These are phyloP conservation scores for Jatropha podagrica DNA, from an alignment of 441 rosid genomes.

Conservation along the genomic window DNA sequence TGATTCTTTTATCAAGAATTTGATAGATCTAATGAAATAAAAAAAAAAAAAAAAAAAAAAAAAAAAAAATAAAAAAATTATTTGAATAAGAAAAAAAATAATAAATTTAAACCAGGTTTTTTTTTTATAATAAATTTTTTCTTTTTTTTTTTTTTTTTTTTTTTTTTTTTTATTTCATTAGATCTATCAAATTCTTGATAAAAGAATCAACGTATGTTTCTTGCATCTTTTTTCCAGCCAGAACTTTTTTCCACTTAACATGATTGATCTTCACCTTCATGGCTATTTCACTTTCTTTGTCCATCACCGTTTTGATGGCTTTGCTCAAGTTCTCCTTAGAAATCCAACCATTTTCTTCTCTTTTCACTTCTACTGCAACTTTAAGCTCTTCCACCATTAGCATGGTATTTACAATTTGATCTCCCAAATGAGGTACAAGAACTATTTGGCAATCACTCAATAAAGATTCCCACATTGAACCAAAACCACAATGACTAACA, in stretches of 20 bases:
- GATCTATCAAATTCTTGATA: background rate
- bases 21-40: too few species aligned
- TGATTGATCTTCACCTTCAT: constrained; percentile 30
- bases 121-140: too few species aligned
- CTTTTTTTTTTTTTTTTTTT: too few species aligned
- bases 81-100: too few species aligned
- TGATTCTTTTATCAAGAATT: constrained; percentile 23
- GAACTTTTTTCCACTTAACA: constrained; percentile 22
- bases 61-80: too few species aligned
- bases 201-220: constrained; percentile 29
- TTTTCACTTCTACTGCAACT: constrained; percentile 44
- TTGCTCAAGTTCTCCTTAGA: constrained; percentile 30
- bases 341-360: constrained; percentile 32
- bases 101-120: too few species aligned
- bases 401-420: constrained; percentile 39
- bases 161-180: too few species aligned
- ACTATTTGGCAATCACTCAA: constrained; percentile 36
- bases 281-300: constrained; percentile 25
- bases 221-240: constrained; percentile 23
- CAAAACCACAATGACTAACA: constrained; percentile 39
- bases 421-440: constrained; percentile 30
- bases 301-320: constrained; percentile 35
- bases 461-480: constrained; percentile 35
- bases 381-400: constrained; percentile 31
- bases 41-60: too few species aligned